Evolutionary conservation across 2,329 filamentous ascomycete genomes (phyloP).

Genomic region (Cladobotryum mycophilum): DNA sequence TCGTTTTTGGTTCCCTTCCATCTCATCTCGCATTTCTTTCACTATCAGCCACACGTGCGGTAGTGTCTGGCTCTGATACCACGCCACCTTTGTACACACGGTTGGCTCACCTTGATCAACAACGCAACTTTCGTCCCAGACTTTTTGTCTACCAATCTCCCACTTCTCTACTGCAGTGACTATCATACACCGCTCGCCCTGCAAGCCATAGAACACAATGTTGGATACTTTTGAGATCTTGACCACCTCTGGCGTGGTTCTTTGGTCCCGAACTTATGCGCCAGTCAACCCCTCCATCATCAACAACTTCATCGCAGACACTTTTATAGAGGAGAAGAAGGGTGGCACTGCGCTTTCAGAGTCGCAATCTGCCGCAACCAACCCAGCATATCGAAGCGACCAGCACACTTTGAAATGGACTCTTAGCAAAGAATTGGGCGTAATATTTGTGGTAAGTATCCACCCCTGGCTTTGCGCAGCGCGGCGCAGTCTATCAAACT

Average conservation of each 20-base stretch:
- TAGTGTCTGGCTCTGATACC: too few species aligned
- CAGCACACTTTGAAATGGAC: constrained; percentile 96
- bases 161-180: neutral
- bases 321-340: constrained; percentile 93
- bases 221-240: constrained; percentile 95
- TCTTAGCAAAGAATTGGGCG: constrained; percentile 79
- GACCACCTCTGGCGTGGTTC: constrained; percentile 90
- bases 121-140: too few species aligned
- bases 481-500: constrained; percentile 2
- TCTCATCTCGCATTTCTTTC: too few species aligned
- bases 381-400: constrained; percentile 78
- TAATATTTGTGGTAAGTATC: constrained; percentile 79
- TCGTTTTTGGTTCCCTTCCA: too few species aligned
- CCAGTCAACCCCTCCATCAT: constrained; percentile 75
- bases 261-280: constrained; percentile 88
- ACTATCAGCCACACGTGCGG: too few species aligned
- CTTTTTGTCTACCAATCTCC: too few species aligned
- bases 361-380: constrained; percentile 51
- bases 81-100: too few species aligned
- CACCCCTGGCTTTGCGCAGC: neutral
- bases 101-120: too few species aligned
- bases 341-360: constrained; percentile 55
- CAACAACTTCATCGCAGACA: constrained; percentile 91
- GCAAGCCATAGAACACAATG: constrained; percentile 47
- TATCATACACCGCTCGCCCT: too few species aligned